These are phyloP conservation scores for Curvularia eragrostidis DNA, from an alignment of 2,329 filamentous ascomycete species.

Conservation along the genomic window DNA sequence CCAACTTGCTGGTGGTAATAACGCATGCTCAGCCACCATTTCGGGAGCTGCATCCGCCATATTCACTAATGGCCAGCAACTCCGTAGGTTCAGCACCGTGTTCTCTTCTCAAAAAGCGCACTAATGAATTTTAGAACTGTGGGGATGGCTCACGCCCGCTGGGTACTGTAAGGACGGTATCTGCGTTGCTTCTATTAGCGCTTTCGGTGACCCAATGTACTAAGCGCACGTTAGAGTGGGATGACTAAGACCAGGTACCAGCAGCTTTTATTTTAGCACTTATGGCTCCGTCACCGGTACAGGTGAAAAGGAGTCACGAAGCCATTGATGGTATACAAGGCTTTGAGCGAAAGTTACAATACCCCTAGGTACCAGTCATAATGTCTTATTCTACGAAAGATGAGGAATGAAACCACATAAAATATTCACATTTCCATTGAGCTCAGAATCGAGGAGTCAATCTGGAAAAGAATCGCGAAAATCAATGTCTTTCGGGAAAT, in stretches of 20 bases:
- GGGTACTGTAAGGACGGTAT: conserved; percentile 12
- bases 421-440: too few relatives aligned
- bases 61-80: conserved; percentile 10
- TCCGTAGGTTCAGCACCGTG: conserved; percentile 3
- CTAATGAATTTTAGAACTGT: conserved; percentile 5
- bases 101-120: not conserved
- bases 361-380: too few relatives aligned
- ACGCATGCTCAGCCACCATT: conserved; percentile 11
- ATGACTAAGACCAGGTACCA: not conserved
- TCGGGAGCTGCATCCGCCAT: conserved; percentile 7
- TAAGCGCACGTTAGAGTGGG: not conserved
- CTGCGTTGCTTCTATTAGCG: conserved; percentile 11
- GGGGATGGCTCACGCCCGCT: conserved; percentile 14
- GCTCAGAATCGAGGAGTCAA: too few relatives aligned
- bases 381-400: too few relatives aligned
- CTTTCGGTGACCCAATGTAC: conserved; percentile 14
- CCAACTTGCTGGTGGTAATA: not conserved
- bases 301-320: too few relatives aligned
- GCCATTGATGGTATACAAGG: too few relatives aligned
- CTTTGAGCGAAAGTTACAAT: too few relatives aligned
- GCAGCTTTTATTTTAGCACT: too few relatives aligned
- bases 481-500: too few relatives aligned
- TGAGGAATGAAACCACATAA: too few relatives aligned
- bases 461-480: too few relatives aligned
- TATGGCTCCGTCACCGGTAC: too few relatives aligned